Evolutionary conservation across 2,329 filamentous ascomycete genomes (phyloP).

Genomic region (Cladosporium sphaerospermum): DNA sequence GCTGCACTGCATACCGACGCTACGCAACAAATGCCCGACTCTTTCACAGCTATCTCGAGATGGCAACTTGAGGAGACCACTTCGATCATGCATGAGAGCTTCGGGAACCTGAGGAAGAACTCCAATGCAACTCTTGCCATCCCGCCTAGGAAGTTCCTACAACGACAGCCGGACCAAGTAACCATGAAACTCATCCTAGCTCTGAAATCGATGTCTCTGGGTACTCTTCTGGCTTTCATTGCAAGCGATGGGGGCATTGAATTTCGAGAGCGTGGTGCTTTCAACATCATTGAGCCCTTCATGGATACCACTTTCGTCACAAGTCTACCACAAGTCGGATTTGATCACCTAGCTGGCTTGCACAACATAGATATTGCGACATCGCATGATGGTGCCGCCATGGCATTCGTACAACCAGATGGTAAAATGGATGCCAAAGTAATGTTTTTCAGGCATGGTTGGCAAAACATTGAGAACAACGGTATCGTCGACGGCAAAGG

Average conservation of each 20-base stretch:
- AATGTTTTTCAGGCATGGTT: slow-evolving; percentile 25
- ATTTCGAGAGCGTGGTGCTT: slow-evolving; percentile 65
- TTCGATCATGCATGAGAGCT: slow-evolving; percentile 30
- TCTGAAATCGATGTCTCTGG: slow-evolving; percentile 62
- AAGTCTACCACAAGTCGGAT: slow-evolving; percentile 70
- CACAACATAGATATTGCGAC: slow-evolving; percentile 44
- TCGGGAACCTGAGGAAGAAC: slow-evolving; percentile 28
- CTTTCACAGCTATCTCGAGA: slow-evolving; percentile 69
- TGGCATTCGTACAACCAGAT: slow-evolving; percentile 39
- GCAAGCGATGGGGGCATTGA: slow-evolving; percentile 78
- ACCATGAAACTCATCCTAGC: slow-evolving; percentile 66
- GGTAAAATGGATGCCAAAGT: slow-evolving; percentile 32
- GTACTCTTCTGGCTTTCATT: slow-evolving; percentile 64
- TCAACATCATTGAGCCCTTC: slow-evolving; percentile 49
- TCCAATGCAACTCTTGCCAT: slow-evolving; percentile 15
- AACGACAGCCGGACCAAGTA: slow-evolving; percentile 60
- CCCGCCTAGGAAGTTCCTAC: slow-evolving; percentile 43
- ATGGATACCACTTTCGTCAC: slow-evolving; percentile 60
- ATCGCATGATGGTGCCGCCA: slow-evolving; percentile 43
- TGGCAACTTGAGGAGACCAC: slow-evolving; percentile 65
- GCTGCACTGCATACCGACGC: slow-evolving; percentile 31
- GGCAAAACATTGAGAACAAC: slow-evolving; percentile 23
- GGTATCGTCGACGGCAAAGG: slow-evolving; percentile 21
- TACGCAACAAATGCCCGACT: slow-evolving; percentile 52
- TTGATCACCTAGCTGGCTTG: slow-evolving; percentile 60